Evolutionary conservation across 2,329 filamentous ascomycete species (phyloP), one percentile per base, ranked within the genome.

Genomic region (Botrytis medusae): DNA sequence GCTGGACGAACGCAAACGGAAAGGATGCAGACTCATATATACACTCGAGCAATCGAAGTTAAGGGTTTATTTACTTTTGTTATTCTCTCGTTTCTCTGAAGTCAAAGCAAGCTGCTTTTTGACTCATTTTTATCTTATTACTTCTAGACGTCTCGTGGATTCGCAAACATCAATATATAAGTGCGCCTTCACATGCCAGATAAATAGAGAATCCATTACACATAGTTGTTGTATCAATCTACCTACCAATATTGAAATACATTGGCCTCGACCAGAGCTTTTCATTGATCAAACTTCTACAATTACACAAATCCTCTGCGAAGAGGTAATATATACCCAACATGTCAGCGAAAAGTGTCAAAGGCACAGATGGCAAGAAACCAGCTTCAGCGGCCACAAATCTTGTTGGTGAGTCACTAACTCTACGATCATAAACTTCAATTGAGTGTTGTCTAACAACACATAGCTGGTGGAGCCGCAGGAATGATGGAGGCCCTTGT

Each of bases 401-500:
- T 84, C 85, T 98, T 80, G 95, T 98, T 80, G 94, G 94, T 96
- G 87, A 79, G 80, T 77, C 61, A 37, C 34, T 48, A 18, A 16
- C 8, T 42, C 29, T 29, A 62, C 12, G 5, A 2, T 12, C 1
- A 20, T 18, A 22, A 44, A 10, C 18, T 42, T 10, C 34, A 64
- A 54, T 75, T 71, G 73, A 73, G 57, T 72, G 72, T 54, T 71
- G 74, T 69, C 75, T 78, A 70, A 77, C 60, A 60, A 46, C 4
- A 42, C 62, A 79, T 79, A 97, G 96, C 96, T 82, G 96, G 96
- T 82, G 96, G 96, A 82, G 94, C 94, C 84, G 96, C 96, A 79
- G 96, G 96, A 81, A 98, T 98, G 95, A 98, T 98, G 95, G 96
- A 99, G 85, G 96, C 96, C 67, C 90, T 99, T 76, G 94, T 87